Evolutionary conservation across 2,329 filamentous ascomycete genomes (phyloP), one percentile per base, ranked within the genome.

Genomic region (Aspergillus pseudoviridinutans): DNA sequence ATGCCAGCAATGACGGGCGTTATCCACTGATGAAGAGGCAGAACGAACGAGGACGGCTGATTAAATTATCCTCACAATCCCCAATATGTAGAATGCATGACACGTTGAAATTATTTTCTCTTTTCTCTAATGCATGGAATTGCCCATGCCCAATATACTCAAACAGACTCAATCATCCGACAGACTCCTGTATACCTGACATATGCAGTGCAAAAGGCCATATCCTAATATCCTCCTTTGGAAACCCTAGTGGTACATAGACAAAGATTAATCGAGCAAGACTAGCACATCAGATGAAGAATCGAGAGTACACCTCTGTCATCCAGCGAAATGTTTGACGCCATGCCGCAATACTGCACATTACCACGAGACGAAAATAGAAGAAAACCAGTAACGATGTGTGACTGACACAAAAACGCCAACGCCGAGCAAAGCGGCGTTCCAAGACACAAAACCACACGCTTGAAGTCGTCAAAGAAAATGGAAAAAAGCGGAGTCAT

Each of bases 401-500:
- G 32, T 17, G 14, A 38, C 14, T 17, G 32, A 38, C 32, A 38
- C 12, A 42, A n/a, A n/a, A 55, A 28, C 24, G 29, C 55, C 51
- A 22, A 55, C 55, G 49, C 49, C 51, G 28, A 58, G n/a, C 50
- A 27, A 53, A 27, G 35, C 41, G 38, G 53, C 24, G 47, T 42
- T 57, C 49, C 49, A 54, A 49, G 42, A 50, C 32, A 38, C 29
- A 51, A 14, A 49, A 29, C 32, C 52, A 38, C n/a, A 55, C 55
- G 41, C 49, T 47, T 20, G 54, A 47, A 38, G 41, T 29, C 27
- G 49, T 41, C 41, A 44, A 57, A 51, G 54, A 46, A 28, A 52
- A 55, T 49, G 56, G 41, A n/a, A 50, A 59, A 44, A 58, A 35
- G 55, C 54, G 46, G 51, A 17, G 3, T 55, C 49, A 54, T 32